Base-by-base conservation (phyloP, 305 asterid genomes). In the Fraxinus sp. region DNA sequence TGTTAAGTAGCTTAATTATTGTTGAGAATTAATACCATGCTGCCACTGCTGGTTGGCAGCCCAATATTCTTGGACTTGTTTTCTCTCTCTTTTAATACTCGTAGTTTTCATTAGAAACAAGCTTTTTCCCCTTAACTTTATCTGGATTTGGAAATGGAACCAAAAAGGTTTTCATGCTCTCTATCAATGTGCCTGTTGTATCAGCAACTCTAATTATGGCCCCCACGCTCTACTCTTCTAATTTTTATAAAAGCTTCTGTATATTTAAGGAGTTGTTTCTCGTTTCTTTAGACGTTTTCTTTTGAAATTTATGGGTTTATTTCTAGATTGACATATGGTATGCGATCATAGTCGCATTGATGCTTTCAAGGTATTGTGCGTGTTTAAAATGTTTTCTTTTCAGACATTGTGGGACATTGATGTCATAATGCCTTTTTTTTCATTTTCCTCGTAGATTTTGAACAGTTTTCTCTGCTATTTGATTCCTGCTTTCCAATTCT, bases 401-500 rank as follows among this genome's bases (percentile, higher is more conserved):
- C 74, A 37, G 33, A 41, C 82, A 36, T 78, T 80, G 74, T 78
- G 30, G 28, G n/a, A 33, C 7, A 7, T 72, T 0, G 7, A 72
- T 72, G 28, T 33, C 52, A 16, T 72, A 35, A 35, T 72, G 77
- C 26, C 16, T 22, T 72, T 33, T 5, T 33, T 5, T 33, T 55
- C 77, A 22, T 80, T 57, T 35, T 77, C 71, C 18, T 44, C 70
- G 78, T 91, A 95, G 99, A 92, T 85, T 80, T 49, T 85, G 88
- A 72, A 80, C 90, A 78, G 46, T 84, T 89, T 81, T 82, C 88
- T 75, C 78, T 78, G 24, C 85, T 91, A 76, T 89, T 86, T 82
- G 88, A 84, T 90, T 88, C 83, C 66, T 89, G 90, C 88, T 88
- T 91, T 84, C 93, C 93, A 24, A 78, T 92, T 75, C 91, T 96